Evolutionary conservation across 805 yeast genomes (phyloP).

Genomic region (Metschnikowia vanudenii): DNA sequence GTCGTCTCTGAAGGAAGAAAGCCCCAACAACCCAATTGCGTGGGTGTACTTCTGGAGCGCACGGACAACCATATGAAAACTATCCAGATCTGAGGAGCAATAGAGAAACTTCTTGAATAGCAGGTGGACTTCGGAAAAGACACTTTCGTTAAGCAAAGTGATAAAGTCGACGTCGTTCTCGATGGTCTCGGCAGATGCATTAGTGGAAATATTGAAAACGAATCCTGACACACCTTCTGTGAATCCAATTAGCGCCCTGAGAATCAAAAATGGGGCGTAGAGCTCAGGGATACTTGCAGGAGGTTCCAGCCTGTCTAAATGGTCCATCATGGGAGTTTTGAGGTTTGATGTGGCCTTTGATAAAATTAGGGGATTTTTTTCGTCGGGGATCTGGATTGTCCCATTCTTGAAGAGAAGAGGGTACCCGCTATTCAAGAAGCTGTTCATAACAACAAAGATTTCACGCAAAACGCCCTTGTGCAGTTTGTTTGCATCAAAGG

Average conservation of each 20-base stretch:
- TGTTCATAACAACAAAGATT: conserved; percentile 39
- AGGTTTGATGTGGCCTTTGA: conserved; percentile 44
- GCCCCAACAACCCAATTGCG: conserved; percentile 72
- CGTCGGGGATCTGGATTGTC: conserved; percentile 22
- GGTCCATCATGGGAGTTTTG: conserved; percentile 63
- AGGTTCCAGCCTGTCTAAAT: conserved; percentile 77
- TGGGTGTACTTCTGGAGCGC: conserved; percentile 81
- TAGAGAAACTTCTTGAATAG: conserved; percentile 49
- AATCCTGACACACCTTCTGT: conserved; percentile 68
- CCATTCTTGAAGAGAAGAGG: conserved; percentile 23
- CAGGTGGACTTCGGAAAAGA: conserved; percentile 26
- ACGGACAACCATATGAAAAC: conserved; percentile 65
- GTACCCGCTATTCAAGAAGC: conserved; percentile 27
- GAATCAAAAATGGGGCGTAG: conserved; percentile 56
- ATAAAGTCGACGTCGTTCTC: conserved; percentile 38
- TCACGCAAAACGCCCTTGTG: conserved; percentile 62
- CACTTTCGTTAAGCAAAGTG: conserved; percentile 30
- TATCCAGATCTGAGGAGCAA: conserved; percentile 66
- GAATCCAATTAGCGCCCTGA: conserved; percentile 50
- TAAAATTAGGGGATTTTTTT: conserved; percentile 25
- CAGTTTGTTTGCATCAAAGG: conserved; percentile 56
- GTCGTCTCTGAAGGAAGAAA: conserved; percentile 56
- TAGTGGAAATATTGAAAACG: conserved; percentile 43
- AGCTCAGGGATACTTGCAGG: conserved; percentile 60
- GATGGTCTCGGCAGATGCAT: conserved; percentile 22